Base-by-base conservation (phyloP, 169 alveolate genomes). In the Plasmodium cynomolgi region DNA sequence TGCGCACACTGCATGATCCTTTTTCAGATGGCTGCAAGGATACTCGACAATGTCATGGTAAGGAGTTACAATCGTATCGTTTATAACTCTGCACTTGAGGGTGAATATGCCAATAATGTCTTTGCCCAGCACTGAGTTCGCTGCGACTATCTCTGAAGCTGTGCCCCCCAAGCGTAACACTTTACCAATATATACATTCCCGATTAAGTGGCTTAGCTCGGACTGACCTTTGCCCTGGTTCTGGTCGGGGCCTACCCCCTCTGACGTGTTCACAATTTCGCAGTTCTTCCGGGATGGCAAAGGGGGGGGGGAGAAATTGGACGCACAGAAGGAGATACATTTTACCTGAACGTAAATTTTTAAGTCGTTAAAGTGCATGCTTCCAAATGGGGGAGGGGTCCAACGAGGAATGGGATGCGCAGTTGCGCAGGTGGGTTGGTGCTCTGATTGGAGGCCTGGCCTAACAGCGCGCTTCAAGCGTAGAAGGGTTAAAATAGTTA, bases 81-180 rank as follows among this genome's bases (percentile, higher is more conserved):
- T 86, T 3, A 75, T 54, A 54, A 86, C 81, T 75, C 58, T 86
- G 34, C 86, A 75, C 62, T 86, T 86, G 37, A 86, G 56, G 4
- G 93, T 86, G 81, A 86, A 75, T 86, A 86, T 86, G 13, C 93
- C 93, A 34, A 86, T 86, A 34, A 86, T 34, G 68, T 71, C 71
- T 75, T 86, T 86, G 3, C 93, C 93, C 1, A 33, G 58, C 31
- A 86, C 41, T 37, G 71, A 50, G 77, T 26, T 20, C 39, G 41
- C 31, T 68, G 77, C n/a, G 37, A 29, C 37, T 75, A 34, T 41
- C 26, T 26, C 62, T 13, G 31, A 6, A 68, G n/a, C 44, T 31
- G 62, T 50, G 7, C 83, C 81, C 62, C 75, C 93, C 23, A 44
- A 81, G 17, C 81, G 62, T 86, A 86, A 11, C 17, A 86, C 85